A percentile compares a stretch with the other conserved stretches of the same genome.
phyloP scores from a whole-genome alignment of 2,329 filamentous ascomycete genomes.

The Phyllosticta paracitricarpa region DNA sequence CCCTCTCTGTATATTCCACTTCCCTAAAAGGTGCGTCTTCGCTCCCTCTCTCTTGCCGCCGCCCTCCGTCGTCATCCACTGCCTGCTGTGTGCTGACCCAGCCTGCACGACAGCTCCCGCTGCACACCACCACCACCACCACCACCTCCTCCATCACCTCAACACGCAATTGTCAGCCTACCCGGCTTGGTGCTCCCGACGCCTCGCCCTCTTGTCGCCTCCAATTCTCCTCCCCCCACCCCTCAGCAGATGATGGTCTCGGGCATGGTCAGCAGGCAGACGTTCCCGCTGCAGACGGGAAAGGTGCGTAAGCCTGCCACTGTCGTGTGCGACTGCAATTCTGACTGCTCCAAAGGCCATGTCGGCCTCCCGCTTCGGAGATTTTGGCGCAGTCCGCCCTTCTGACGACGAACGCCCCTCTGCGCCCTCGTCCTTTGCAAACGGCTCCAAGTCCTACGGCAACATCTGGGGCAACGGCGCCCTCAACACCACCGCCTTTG shows the following conservation, averaged over 20 bases:
- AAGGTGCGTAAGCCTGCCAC: conserved; percentile 4
- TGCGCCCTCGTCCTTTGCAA: conserved; percentile 12
- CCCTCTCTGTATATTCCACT: conserved; percentile 8
- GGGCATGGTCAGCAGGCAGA: conserved; percentile 9
- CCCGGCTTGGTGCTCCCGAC: too few relatives aligned
- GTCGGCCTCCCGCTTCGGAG: conserved; percentile 2
- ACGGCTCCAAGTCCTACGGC: conserved; percentile 16
- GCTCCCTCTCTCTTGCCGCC: background rate
- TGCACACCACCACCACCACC: conserved; percentile 16
- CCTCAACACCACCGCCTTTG: conserved; percentile 20
- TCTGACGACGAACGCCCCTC: conserved; percentile 6
- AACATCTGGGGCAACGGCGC: conserved; percentile 27
- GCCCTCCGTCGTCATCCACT: background rate
- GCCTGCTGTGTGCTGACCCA: conserved; percentile 23
- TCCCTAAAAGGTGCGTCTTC: conserved; percentile 9
- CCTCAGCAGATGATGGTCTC: conserved; percentile 10
- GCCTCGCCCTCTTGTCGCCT: background rate
- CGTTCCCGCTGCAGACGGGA: conserved; percentile 6
- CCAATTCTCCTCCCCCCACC: background rate
- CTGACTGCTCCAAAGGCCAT: conserved; percentile 6
- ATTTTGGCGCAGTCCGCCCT: conserved; percentile 4
- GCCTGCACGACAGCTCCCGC: conserved; percentile 19
- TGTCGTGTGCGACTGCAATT: background rate
- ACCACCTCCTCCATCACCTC: background rate
- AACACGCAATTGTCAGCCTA: background rate